Conservation (phyloP, 306 rosid genomes). For the Urtica urens region DNA sequence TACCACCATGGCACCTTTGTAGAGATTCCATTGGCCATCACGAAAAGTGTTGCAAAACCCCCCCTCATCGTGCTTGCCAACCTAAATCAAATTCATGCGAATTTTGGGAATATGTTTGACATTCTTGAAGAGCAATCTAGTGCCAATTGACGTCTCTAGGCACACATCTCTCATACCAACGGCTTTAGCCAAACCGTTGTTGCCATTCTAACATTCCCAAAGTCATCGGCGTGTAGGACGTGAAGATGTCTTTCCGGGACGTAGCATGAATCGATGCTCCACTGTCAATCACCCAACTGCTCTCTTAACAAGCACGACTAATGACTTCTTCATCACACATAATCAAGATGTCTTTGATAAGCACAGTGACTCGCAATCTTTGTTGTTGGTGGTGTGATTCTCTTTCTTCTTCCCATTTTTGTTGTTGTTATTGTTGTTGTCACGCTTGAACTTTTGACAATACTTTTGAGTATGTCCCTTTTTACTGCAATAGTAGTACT, state of each 20-base stretch:
- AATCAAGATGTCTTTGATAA: background rate
- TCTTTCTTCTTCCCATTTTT: no score
- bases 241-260: background rate
- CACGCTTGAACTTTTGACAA: no score
- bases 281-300: slow-evolving; percentile 7
- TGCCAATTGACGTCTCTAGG: background rate
- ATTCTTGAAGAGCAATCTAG: background rate
- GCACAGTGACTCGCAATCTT: background rate
- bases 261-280: slow-evolving; percentile 1
- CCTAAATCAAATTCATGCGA: background rate
- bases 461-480: no score
- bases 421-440: no score
- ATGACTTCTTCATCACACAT: slow-evolving; percentile 17
- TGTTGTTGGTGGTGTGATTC: no score
- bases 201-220: slow-evolving; percentile 1
- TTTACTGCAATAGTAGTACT: no score
- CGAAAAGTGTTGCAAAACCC: background rate
- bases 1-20: background rate
- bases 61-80: background rate
- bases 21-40: slow-evolving; percentile 2
- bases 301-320: slow-evolving; percentile 5
- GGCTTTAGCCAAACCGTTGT: background rate
- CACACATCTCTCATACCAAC: slow-evolving; percentile 1
- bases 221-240: background rate
- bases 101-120: slow-evolving; percentile 10